These are phyloP conservation scores for Cucumis variabilis DNA, from an alignment of 331 rosid species.

Conservation along the genomic window DNA sequence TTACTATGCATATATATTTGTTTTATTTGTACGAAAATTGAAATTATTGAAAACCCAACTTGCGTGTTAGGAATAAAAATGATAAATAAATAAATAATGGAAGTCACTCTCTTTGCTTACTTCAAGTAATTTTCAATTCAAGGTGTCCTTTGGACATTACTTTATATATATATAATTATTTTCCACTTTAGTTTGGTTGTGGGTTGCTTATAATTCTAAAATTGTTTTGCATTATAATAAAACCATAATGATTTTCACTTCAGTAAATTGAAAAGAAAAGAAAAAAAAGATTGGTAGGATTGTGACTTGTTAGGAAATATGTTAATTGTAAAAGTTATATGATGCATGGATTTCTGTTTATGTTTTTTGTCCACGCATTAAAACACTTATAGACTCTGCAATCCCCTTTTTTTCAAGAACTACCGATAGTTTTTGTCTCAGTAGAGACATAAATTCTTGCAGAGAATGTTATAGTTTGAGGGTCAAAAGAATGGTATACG, in stretches of 20 bases:
- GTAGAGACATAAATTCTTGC: no score
- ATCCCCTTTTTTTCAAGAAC: no score
- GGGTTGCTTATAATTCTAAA: neutral
- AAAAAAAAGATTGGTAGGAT: no score
- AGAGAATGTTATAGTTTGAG: no score
- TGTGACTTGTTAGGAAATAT: neutral
- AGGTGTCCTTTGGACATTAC: neutral
- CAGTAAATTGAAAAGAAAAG: no score
- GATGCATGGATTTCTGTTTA: no score
- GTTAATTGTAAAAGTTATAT: no score
- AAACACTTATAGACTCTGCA: no score
- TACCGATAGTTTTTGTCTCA: no score
- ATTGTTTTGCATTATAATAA: neutral
- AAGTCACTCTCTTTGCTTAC: neutral
- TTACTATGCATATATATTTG: neutral
- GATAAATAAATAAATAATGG: neutral
- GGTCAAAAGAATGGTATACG: no score
- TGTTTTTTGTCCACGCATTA: no score
- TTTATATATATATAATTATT: neutral
- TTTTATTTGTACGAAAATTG: neutral
- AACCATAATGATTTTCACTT: neutral
- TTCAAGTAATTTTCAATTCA: slow-evolving; percentile 1
- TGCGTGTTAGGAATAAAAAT: slow-evolving; percentile 2
- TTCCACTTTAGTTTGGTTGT: slow-evolving; percentile 10
- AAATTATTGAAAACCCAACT: neutral